Conservation (phyloP, 768 basidiomycete species). For the Boletus eberwhitei region DNA sequence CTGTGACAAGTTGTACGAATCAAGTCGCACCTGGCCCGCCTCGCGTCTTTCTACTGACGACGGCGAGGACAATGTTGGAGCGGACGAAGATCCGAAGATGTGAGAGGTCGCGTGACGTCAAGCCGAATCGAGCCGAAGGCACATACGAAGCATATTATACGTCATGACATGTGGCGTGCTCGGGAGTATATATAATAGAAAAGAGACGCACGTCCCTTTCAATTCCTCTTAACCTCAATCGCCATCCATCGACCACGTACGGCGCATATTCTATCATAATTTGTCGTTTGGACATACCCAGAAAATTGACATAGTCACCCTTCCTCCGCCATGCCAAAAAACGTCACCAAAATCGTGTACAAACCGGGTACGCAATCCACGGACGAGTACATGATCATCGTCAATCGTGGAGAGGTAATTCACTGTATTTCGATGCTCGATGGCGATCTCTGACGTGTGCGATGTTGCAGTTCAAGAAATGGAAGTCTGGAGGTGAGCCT, state of each 20-base stretch:
- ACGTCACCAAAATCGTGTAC: conserved; percentile 70
- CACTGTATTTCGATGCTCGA: conserved; percentile 1
- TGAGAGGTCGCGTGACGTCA: conserved; percentile 30
- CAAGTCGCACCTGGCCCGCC: not conserved
- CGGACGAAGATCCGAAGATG: not conserved
- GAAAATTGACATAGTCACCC: conserved; percentile 1
- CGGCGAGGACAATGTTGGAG: not conserved
- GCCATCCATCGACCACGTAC: conserved; percentile 6
- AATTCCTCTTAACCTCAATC: not conserved
- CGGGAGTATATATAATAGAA: conserved; percentile 11
- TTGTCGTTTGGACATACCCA: conserved; percentile 11
- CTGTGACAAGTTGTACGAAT: conserved; percentile 12
- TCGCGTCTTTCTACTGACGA: not conserved
- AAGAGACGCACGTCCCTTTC: conserved; percentile 16
- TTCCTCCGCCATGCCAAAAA: conserved; percentile 38
- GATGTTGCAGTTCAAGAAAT: conserved; percentile 61
- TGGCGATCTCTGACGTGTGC: conserved; percentile 4
- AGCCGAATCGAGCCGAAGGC: conserved; percentile 13
- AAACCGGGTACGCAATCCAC: conserved; percentile 71
- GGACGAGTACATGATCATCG: conserved; percentile 69
- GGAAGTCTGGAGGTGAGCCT: conserved; percentile 72
- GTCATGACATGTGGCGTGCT: conserved; percentile 23
- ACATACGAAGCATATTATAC: conserved; percentile 5
- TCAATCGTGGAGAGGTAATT: conserved; percentile 61
- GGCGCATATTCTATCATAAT: conserved; percentile 12